Conservation (phyloP, 495 filamentous ascomycete species). For the Corynascus novoguineensis region DNA sequence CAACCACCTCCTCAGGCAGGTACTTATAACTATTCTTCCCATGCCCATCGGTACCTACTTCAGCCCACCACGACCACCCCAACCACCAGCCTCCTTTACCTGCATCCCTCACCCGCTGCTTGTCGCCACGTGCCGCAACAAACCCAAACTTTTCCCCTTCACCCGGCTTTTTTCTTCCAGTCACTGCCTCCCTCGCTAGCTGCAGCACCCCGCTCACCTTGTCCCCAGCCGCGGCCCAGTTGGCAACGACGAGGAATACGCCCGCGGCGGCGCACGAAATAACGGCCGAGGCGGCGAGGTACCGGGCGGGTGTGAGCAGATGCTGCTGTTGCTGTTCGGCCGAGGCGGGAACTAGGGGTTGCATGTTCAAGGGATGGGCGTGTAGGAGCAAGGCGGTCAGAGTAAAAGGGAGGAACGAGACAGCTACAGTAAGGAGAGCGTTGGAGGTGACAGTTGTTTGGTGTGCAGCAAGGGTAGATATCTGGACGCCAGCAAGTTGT, state of each 20-base stretch:
- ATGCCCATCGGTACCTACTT: too few species aligned
- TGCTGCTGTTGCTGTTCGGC: background rate
- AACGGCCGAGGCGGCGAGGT: background rate
- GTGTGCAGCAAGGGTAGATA: background rate
- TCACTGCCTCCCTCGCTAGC: background rate
- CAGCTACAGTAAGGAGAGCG: background rate
- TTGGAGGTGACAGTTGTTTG: background rate
- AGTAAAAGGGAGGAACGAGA: background rate
- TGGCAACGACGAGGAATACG: background rate
- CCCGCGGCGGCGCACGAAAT: background rate
- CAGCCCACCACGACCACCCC: too few species aligned
- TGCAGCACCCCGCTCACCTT: background rate
- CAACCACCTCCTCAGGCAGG: too few species aligned
- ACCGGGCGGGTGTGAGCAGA: background rate
- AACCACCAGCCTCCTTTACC: too few species aligned
- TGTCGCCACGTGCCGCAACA: too few species aligned
- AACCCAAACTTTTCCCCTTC: too few species aligned
- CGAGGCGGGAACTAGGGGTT: too few species aligned
- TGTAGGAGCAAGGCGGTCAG: background rate
- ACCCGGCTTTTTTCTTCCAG: too few species aligned
- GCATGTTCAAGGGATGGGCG: background rate
- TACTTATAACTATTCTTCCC: too few species aligned
- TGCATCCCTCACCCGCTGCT: too few species aligned
- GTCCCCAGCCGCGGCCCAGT: background rate
- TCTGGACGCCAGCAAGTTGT: too few species aligned